phyloP scores from a whole-genome alignment of 176 grass and related monocot genomes.

The Oryza meridionalis region DNA sequence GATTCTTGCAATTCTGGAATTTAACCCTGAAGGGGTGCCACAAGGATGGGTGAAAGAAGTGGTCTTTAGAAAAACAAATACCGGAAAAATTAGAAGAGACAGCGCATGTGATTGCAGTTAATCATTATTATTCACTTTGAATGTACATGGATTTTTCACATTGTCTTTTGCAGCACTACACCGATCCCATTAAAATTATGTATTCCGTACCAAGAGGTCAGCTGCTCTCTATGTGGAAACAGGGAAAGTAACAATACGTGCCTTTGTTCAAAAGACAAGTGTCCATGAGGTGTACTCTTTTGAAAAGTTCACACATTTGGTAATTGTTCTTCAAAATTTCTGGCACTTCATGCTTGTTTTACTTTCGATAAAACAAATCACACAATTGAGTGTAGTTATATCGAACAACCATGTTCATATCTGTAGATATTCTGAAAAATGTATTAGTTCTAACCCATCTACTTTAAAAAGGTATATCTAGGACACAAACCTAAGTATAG shows the following conservation, averaged over 20 bases:
- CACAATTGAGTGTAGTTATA: too few species aligned
- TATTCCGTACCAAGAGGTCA: constrained; percentile 40
- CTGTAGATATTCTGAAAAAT: too few species aligned
- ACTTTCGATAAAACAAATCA: too few species aligned
- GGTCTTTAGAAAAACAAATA: constrained; percentile 38
- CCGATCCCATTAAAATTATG: constrained; percentile 42
- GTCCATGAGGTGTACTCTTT: constrained; percentile 51
- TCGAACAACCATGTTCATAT: too few species aligned
- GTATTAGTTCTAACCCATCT: too few species aligned
- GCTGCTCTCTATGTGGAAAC: constrained; percentile 38
- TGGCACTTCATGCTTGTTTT: not conserved
- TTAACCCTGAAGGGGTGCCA: constrained; percentile 42
- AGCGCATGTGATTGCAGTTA: constrained; percentile 29
- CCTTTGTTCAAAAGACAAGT: constrained; percentile 44
- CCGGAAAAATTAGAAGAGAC: constrained; percentile 37
- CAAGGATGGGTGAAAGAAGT: constrained; percentile 49
- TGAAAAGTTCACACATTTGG: not conserved
- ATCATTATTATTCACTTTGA: not conserved
- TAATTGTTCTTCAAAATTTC: not conserved
- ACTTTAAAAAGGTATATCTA: too few species aligned
- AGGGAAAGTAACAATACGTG: constrained; percentile 34
- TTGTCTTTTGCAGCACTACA: constrained; percentile 32
- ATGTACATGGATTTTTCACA: not conserved
- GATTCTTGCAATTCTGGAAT: constrained; percentile 47
- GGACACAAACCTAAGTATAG: too few species aligned